Percentiles rank a stretch among this genome's conserved stretches.
Conservation (phyloP, 306 rosid genomes). For the Vachellia collinsii region DNA sequence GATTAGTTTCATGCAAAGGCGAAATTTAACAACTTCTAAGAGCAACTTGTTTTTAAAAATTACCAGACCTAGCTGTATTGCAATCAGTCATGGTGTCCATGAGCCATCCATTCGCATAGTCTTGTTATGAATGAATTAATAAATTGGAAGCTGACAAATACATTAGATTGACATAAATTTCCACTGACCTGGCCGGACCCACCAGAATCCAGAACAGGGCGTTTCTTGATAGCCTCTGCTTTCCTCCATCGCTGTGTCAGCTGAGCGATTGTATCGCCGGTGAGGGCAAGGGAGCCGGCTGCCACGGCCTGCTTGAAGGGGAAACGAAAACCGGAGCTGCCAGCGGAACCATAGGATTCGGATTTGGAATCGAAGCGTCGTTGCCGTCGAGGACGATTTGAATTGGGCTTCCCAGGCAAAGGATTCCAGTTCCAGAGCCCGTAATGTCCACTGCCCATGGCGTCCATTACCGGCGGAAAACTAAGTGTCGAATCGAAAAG, state of each 20-base stretch:
- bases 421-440: constrained; percentile 75
- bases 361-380: constrained; percentile 53
- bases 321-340: constrained; percentile 56
- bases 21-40: constrained; percentile 1
- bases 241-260: constrained; percentile 47
- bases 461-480: constrained; percentile 50
- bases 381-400: constrained; percentile 30
- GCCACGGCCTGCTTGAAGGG: constrained; percentile 80
- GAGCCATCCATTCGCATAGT: neutral
- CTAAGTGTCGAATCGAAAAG: neutral
- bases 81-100: neutral
- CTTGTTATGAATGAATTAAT: neutral
- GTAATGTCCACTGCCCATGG: constrained; percentile 59
- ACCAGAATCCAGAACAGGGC: constrained; percentile 37
- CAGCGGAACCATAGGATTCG: constrained; percentile 39
- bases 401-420: constrained; percentile 39
- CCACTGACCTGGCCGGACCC: constrained; percentile 46
- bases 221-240: constrained; percentile 29
- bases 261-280: constrained; percentile 61
- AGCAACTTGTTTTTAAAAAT: neutral
- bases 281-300: constrained; percentile 63
- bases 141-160: neutral
- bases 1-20: neutral
- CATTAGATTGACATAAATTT: neutral
- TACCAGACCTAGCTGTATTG: neutral